Evolutionary conservation across 306 rosid genomes (phyloP).

Genomic region (Leucaena leucocephala): DNA sequence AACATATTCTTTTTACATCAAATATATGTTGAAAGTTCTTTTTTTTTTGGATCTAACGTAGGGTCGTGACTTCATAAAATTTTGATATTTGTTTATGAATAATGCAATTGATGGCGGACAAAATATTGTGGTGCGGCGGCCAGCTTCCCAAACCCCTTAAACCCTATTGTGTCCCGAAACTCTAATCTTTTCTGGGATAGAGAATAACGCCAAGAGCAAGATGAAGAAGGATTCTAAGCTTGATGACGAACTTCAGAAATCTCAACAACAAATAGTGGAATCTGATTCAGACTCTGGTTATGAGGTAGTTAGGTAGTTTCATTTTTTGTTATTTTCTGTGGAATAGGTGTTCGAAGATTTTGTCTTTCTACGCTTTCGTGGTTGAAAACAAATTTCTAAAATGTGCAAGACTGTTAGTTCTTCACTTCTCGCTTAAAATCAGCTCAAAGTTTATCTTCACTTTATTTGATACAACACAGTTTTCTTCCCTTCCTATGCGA

Average conservation of each 20-base stretch:
- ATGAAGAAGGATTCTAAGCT: conserved; percentile 25
- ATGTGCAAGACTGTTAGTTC: not conserved
- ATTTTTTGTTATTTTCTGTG: not conserved
- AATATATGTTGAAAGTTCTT: too few relatives aligned
- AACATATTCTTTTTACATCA: too few relatives aligned
- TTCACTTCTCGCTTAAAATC: not conserved
- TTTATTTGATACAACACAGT: not conserved
- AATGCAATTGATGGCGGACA: too few relatives aligned
- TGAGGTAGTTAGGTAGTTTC: conserved; percentile 39
- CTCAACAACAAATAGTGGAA: not conserved
- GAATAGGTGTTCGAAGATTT: not conserved
- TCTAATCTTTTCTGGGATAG: not conserved
- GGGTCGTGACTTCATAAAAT: too few relatives aligned
- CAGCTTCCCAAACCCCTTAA: conserved; percentile 24
- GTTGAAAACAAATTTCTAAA: not conserved
- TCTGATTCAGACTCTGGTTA: conserved; percentile 49
- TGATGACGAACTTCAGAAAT: not conserved
- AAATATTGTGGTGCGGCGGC: not conserved
- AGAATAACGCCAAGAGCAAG: not conserved
- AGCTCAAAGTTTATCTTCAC: conserved; percentile 4
- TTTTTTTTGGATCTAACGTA: too few relatives aligned
- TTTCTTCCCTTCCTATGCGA: not conserved
- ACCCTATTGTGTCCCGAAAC: not conserved
- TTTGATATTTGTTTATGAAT: too few relatives aligned
- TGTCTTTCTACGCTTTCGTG: not conserved